Conservation (phyloP, 306 rosid genomes). For the Cicer arietinum region DNA sequence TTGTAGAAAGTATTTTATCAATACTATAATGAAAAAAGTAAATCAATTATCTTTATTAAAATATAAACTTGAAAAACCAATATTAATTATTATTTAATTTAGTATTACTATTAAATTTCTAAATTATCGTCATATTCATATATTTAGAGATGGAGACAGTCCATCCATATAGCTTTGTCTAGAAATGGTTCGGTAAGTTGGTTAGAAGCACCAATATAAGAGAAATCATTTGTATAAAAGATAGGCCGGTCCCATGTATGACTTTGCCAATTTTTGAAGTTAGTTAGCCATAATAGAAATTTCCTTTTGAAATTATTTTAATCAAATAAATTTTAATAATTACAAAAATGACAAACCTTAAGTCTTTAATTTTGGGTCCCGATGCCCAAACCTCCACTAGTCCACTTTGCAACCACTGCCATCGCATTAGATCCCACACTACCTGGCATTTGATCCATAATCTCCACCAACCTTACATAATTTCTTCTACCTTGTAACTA, state of each 20-base stretch:
- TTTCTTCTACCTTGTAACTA: slow-evolving; percentile 39
- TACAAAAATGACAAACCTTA: slow-evolving; percentile 19
- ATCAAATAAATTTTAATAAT: slow-evolving; percentile 26
- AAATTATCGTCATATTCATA: too few relatives aligned
- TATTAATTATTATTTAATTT: too few relatives aligned
- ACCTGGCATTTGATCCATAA: slow-evolving; percentile 44
- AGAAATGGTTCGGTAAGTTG: slow-evolving; percentile 21
- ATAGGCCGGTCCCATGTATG: slow-evolving; percentile 24
- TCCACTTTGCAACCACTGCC: slow-evolving; percentile 47
- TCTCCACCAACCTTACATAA: slow-evolving; percentile 29
- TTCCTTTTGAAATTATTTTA: neutral
- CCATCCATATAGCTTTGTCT: too few relatives aligned
- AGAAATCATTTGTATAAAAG: slow-evolving; percentile 37
- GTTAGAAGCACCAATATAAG: slow-evolving; percentile 37
- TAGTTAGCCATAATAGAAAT: slow-evolving; percentile 44
- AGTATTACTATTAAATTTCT: too few relatives aligned
- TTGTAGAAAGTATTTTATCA: too few relatives aligned
- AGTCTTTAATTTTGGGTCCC: slow-evolving; percentile 38
- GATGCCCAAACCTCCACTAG: slow-evolving; percentile 1
- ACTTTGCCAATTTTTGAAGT: slow-evolving; percentile 47
- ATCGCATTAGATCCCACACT: slow-evolving; percentile 40
- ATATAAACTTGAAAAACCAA: too few relatives aligned
- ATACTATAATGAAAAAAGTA: too few relatives aligned
- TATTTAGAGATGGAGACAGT: too few relatives aligned
- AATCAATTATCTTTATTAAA: too few relatives aligned